Evolutionary conservation across 345 rosid genomes (phyloP), one percentile per base, ranked within the genome.

Genomic region (Arabis alpina): DNA sequence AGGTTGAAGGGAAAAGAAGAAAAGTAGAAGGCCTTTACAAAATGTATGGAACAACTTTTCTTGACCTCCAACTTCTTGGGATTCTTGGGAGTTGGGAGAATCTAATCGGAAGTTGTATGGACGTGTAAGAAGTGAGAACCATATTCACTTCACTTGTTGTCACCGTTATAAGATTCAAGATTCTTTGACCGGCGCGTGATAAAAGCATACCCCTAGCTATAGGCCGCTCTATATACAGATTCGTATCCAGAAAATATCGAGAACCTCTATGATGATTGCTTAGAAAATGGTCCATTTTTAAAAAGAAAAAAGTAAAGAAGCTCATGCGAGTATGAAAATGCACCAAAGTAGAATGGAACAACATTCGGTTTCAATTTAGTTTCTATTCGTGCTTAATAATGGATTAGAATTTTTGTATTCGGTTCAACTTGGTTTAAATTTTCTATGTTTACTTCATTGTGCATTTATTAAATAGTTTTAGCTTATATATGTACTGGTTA

Each of bases 21-120:
- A 55, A 72, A 47, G 56, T 66, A n/a, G 62, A 59, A 74, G 42
- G 12, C 5, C 61, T 58, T 74, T 59, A 51, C 49, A 59, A 66
- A 66, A 73, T 51, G 48, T 66, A 42, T 60, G 78, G 78, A 54
- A 53, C 63, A 67, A 67, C 68, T 67, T 74, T 67, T 44, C 51
- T 43, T 37, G 69, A 61, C 68, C 74, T 75, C 78, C 78, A 75
- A 54, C 23, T 44, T 68, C 57, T 68, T 68, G 63, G 78, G 78
- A 59, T 65, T 19, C 45, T 36, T 65, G 61, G 72, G 54, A 49
- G 44, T 41, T 57, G 48, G 28, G 32, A 53, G 61, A 58, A 66
- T 73, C 40, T 66, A 34, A 73, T 66, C 12, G 47, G 54, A 66
- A 65, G 66, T 66, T 58, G 71, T 27, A 27, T 64, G 24, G 70